These are phyloP conservation scores for Tilletia indica DNA, from an alignment of 1,284 basidiomycete species.

Conservation along the genomic window DNA sequence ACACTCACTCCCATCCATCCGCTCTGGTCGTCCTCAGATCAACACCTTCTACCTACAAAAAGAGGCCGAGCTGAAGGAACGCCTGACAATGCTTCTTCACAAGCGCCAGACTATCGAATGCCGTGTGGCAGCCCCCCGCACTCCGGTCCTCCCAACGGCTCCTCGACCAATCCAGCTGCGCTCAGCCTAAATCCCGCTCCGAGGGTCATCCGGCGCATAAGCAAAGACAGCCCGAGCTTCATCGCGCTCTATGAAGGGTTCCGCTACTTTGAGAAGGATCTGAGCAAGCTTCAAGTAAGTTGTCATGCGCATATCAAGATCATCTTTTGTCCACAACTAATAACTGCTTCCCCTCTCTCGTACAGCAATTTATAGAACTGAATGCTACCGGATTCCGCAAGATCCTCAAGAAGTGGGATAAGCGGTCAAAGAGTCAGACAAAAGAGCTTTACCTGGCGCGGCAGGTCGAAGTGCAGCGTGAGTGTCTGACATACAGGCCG, in stretches of 20 bases:
- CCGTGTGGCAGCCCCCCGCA: slow-evolving; percentile 23
- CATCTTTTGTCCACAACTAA: neutral
- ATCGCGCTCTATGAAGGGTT: slow-evolving; percentile 87
- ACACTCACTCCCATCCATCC: neutral
- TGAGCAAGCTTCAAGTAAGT: slow-evolving; percentile 71
- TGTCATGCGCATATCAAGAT: neutral
- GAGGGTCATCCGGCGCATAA: slow-evolving; percentile 39
- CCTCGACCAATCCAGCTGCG: neutral
- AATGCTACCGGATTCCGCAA: slow-evolving; percentile 97
- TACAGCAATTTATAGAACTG: slow-evolving; percentile 92
- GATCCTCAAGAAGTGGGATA: slow-evolving; percentile 99
- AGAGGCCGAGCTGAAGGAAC: slow-evolving; percentile 86
- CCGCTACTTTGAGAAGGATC: slow-evolving; percentile 86
- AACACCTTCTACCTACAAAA: slow-evolving; percentile 99
- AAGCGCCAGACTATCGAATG: slow-evolving; percentile 68
- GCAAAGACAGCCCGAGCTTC: slow-evolving; percentile 49
- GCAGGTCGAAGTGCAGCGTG: slow-evolving; percentile 94
- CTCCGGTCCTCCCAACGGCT: neutral
- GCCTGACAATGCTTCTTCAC: slow-evolving; percentile 84
- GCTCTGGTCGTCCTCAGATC: slow-evolving; percentile 66
- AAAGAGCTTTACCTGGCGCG: slow-evolving; percentile 95
- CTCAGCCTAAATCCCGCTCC: slow-evolving; percentile 20
- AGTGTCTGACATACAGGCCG: slow-evolving; percentile 63
- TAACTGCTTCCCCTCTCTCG: neutral
- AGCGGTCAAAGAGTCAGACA: slow-evolving; percentile 86